Conservation (phyloP, 495 filamentous ascomycete species). For the Tirmania nivea region DNA sequence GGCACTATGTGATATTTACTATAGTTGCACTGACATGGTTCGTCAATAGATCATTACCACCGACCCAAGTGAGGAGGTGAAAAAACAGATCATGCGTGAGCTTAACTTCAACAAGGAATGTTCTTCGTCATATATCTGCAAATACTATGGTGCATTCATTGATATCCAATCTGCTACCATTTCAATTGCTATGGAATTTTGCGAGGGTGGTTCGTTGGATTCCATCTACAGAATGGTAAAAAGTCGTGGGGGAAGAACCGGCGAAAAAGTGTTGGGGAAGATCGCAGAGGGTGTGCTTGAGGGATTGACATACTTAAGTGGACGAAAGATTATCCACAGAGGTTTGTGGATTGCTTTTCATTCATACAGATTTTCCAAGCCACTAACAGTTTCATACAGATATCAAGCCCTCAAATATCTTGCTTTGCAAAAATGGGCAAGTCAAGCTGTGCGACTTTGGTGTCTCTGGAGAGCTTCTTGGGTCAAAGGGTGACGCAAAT, state of each 20-base stretch:
- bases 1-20: background rate
- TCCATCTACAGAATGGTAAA: constrained; percentile 95
- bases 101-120: constrained; percentile 95
- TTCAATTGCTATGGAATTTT: constrained; percentile 97
- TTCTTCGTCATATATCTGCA: constrained; percentile 79
- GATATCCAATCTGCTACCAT: constrained; percentile 86
- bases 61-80: constrained; percentile 89
- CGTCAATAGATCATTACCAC: constrained; percentile 71
- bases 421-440: constrained; percentile 75
- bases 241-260: constrained; percentile 77
- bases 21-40: background rate
- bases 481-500: constrained; percentile 94
- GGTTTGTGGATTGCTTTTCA: constrained; percentile 22
- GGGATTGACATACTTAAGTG: constrained; percentile 88
- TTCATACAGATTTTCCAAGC: background rate
- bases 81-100: constrained; percentile 92
- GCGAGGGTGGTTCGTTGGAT: constrained; percentile 85
- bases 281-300: constrained; percentile 88
- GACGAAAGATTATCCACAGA: constrained; percentile 90
- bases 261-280: constrained; percentile 96
- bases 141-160: constrained; percentile 90
- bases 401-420: constrained; percentile 96
- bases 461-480: constrained; percentile 78
- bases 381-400: constrained; percentile 26
- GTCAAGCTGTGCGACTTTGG: constrained; percentile 98